Base-by-base conservation (phyloP, 306 rosid species). In the Cicer judaicum region DNA sequence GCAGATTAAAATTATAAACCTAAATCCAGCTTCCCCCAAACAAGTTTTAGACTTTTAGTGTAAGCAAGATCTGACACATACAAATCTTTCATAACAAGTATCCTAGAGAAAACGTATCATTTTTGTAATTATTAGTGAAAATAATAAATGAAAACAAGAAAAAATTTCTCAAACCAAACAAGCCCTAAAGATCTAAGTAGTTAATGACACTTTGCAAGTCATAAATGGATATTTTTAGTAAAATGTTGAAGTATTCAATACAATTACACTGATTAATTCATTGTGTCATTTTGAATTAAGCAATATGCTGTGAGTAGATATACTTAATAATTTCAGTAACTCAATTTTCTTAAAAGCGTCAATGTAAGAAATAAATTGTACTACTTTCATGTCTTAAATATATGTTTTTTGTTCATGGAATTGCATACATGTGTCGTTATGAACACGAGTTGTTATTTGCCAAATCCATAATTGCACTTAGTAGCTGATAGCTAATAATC, bases 171-270 rank as follows among this genome's bases (percentile, higher is more conserved):
- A 40, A 63, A 63, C 29, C 34, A 15, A 63, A 18, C 15, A 64
- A 41, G 36, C 69, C 48, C 16, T 15, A 57, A 56, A 44, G 50
- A 50, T 54, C 63, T 70, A 70, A 7, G 53, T 11, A 8, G 21
- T 5, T 50, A 52, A 52, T 39, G 29, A 69, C 62, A 34, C 10
- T 59, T 49, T 49, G 47, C 47, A 49, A 68, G 61, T 68, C 46
- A 44, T 36, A 11, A 10, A 38, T 57, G 75, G 44, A 59, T 34
- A 55, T 44, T 77, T 29, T 5, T 68, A 44, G n/a, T 13, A 60
- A 59, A 40, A 68, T 15, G 4, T 15, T 40, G 56, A 78, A 38
- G 69, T 39, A 69, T 40, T 78, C 42, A 68, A 78, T 36, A 68
- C 64, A 34, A 46, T 56, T 56, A 24, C 69, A 68, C 2, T 2